Conservation (phyloP, 345 rosid genomes). For the Citrus glauca region DNA sequence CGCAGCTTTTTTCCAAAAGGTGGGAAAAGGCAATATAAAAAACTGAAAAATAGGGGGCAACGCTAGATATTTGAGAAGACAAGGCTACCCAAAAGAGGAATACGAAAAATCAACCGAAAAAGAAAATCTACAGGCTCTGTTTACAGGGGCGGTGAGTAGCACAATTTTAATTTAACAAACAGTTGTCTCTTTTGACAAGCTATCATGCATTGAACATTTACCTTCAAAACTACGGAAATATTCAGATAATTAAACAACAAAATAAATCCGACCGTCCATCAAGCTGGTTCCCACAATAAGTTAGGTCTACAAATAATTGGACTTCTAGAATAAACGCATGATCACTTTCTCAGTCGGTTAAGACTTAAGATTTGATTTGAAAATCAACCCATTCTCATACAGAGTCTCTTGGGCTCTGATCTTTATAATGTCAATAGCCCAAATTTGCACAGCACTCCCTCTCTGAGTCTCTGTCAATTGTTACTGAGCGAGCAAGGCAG, state of each 20-base stretch:
- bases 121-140: not conserved
- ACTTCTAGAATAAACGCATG: not conserved
- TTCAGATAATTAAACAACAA: not conserved
- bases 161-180: not conserved
- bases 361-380: not conserved
- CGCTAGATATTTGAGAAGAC: too few species aligned
- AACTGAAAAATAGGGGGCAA: not conserved
- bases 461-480: too few species aligned
- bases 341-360: not conserved
- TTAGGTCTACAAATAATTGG: not conserved
- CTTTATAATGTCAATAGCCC: not conserved
- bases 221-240: not conserved
- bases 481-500: too few species aligned
- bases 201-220: not conserved
- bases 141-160: not conserved
- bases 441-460: not conserved
- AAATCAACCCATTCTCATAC: not conserved
- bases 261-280: not conserved
- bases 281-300: not conserved
- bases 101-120: not conserved
- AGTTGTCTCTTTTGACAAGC: not conserved
- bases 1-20: not conserved
- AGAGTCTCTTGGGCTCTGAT: not conserved
- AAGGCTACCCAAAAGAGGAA: not conserved
- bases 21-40: not conserved